phyloP scores from a whole-genome alignment of 306 rosid genomes.

The Inga laurina region DNA sequence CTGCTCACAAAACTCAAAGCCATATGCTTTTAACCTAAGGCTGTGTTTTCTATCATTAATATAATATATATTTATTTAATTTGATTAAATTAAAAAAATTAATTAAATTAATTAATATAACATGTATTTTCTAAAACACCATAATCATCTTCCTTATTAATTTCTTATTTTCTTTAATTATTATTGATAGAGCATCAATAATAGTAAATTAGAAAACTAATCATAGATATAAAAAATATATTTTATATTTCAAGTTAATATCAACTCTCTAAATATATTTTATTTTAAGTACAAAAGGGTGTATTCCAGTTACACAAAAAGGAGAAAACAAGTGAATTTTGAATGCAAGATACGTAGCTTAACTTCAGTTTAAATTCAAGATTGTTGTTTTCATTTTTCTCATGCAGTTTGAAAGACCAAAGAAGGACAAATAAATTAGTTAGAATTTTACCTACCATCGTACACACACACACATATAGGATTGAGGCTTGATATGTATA shows the following conservation, averaged over 20 bases:
- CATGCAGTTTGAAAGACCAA: not conserved
- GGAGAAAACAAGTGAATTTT: conserved; percentile 6
- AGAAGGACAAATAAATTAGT: conserved; percentile 9
- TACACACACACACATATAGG: too few species aligned
- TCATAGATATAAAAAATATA: too few species aligned
- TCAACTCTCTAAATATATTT: too few species aligned
- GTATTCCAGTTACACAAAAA: not conserved
- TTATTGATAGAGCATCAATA: too few species aligned
- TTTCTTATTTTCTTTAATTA: accelerated
- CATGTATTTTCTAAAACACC: too few species aligned
- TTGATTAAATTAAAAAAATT: too few species aligned
- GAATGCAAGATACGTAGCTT: not conserved
- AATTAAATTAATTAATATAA: too few species aligned
- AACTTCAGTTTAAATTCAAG: not conserved
- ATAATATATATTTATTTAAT: too few species aligned
- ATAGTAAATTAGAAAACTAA: too few species aligned
- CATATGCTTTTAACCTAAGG: conserved; percentile 27
- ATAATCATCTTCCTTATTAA: too few species aligned
- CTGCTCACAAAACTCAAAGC: conserved; percentile 7
- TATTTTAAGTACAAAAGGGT: too few species aligned
- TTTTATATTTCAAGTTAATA: too few species aligned
- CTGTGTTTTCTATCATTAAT: not conserved
- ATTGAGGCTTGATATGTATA: not conserved
- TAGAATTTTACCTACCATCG: conserved; percentile 10
- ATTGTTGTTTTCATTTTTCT: not conserved